A percentile compares a stretch with the other conserved stretches of the same genome.
These are phyloP conservation scores for Penicillium malachiteum DNA, from an alignment of 495 filamentous ascomycete species.

Conservation along the genomic window DNA sequence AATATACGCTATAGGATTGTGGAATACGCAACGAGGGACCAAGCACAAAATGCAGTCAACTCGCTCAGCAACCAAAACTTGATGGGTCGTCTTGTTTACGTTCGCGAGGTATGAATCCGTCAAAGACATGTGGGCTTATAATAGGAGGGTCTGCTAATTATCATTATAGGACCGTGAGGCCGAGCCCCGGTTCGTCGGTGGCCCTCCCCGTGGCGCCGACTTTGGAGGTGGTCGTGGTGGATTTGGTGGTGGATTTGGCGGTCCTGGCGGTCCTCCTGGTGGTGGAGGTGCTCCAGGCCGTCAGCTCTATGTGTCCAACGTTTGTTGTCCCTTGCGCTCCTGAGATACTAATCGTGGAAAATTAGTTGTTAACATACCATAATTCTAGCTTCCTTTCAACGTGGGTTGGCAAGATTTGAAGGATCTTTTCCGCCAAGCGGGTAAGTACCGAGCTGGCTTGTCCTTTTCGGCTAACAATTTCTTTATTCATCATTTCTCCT, in stretches of 20 bases:
- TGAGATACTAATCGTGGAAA: slow-evolving; percentile 18
- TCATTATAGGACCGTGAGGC: slow-evolving; percentile 79
- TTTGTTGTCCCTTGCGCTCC: slow-evolving; percentile 60
- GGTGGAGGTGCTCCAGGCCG: slow-evolving; percentile 66
- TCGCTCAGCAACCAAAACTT: slow-evolving; percentile 98
- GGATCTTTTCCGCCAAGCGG: slow-evolving; percentile 97
- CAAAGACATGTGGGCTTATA: neutral
- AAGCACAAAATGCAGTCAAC: slow-evolving; percentile 96
- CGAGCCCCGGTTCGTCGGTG: slow-evolving; percentile 87
- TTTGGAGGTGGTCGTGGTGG: slow-evolving; percentile 54
- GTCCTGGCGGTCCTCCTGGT: slow-evolving; percentile 44
- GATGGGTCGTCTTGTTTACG: slow-evolving; percentile 97
- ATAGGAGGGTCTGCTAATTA: neutral
- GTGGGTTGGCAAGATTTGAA: slow-evolving; percentile 99
- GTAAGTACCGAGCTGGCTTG: slow-evolving; percentile 54
- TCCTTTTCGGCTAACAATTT: slow-evolving; percentile 1
- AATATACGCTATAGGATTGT: slow-evolving; percentile 72
- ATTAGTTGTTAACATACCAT: slow-evolving; percentile 27
- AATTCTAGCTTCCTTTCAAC: slow-evolving; percentile 85
- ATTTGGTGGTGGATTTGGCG: slow-evolving; percentile 48
- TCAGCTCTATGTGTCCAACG: slow-evolving; percentile 97
- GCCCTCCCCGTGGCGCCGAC: slow-evolving; percentile 63
- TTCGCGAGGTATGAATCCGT: slow-evolving; percentile 79
- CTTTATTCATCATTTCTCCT: slow-evolving; percentile 12
- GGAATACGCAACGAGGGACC: slow-evolving; percentile 99